Percentiles rank a stretch among this genome's conserved stretches.
These are phyloP conservation scores for Aspergillus fructus DNA, from an alignment of 2,329 filamentous ascomycete species.

Conservation along the genomic window DNA sequence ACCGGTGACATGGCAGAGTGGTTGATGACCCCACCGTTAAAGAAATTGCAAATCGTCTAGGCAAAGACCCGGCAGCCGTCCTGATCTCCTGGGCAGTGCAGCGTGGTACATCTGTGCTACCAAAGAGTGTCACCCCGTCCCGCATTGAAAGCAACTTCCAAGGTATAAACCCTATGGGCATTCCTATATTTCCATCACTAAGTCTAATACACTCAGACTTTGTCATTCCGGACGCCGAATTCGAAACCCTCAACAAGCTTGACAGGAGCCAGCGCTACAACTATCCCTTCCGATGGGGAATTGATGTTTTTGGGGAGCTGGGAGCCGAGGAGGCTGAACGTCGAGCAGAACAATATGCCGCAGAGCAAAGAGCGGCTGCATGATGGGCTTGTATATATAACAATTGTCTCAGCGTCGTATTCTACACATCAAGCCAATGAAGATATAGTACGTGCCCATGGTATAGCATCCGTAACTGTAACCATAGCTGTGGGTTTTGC, in stretches of 20 bases:
- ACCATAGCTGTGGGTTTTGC: too few relatives aligned
- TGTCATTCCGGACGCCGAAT: constrained; percentile 35
- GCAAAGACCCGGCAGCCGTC: constrained; percentile 57
- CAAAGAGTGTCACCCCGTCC: constrained; percentile 55
- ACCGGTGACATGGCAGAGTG: constrained; percentile 43
- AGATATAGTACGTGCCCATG: not conserved
- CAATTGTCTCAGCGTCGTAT: not conserved
- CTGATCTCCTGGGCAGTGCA: constrained; percentile 57
- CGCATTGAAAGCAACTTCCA: constrained; percentile 52
- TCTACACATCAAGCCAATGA: not conserved
- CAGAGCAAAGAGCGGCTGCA: constrained; percentile 18
- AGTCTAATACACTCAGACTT: constrained; percentile 24
- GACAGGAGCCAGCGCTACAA: constrained; percentile 39
- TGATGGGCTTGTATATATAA: not conserved
- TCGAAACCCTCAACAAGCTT: constrained; percentile 34
- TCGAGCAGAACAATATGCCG: constrained; percentile 30
- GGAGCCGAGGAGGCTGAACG: constrained; percentile 33
- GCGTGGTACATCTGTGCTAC: constrained; percentile 54
- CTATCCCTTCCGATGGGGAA: constrained; percentile 38
- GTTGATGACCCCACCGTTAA: constrained; percentile 60
- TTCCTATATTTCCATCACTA: not conserved
- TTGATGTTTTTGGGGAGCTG: constrained; percentile 39
- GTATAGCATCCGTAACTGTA: not conserved
- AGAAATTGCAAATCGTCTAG: constrained; percentile 62
- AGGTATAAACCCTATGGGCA: constrained; percentile 25